Percentiles rank a stretch among this genome's conserved stretches.
phyloP scores from a whole-genome alignment of 1,139 yeast species.

The Kodamaea fungicola region DNA sequence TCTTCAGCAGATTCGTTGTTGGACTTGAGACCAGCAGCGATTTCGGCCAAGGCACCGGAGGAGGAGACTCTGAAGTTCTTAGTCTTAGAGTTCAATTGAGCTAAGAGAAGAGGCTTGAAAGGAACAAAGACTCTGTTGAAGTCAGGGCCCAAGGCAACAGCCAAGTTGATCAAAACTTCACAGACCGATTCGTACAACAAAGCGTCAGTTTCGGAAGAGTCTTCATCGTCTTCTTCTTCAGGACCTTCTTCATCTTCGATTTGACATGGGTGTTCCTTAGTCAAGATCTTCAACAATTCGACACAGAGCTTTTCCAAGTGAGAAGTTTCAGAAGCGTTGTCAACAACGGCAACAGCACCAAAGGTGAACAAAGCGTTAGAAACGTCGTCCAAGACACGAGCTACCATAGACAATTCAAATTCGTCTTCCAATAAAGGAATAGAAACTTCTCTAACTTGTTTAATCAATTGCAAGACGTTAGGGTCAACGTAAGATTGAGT shows the following conservation, averaged over 20 bases:
- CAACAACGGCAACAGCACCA: constrained; percentile 72
- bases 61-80: constrained; percentile 77
- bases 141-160: constrained; percentile 71
- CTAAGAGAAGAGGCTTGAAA: constrained; percentile 64
- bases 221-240: constrained; percentile 52
- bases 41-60: constrained; percentile 89
- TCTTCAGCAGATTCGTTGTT: constrained; percentile 67
- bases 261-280: constrained; percentile 83
- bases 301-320: constrained; percentile 65
- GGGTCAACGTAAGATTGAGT: constrained; percentile 56
- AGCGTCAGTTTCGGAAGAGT: constrained; percentile 85
- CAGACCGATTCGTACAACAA: constrained; percentile 79
- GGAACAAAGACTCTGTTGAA: constrained; percentile 70
- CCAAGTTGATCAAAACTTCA: constrained; percentile 77
- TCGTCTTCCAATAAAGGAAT: constrained; percentile 67
- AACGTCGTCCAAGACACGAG: constrained; percentile 71
- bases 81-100: constrained; percentile 61
- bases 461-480: constrained; percentile 57
- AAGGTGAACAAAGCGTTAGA: constrained; percentile 67
- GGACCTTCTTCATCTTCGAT: constrained; percentile 49
- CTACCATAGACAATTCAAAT: constrained; percentile 78
- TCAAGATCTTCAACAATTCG: constrained; percentile 67
- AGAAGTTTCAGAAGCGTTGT: constrained; percentile 53
- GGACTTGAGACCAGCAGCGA: constrained; percentile 70
- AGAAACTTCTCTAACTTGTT: constrained; percentile 64